phyloP scores from a whole-genome alignment of 768 basidiomycete genomes.

The Leccinum subtestaceum region DNA sequence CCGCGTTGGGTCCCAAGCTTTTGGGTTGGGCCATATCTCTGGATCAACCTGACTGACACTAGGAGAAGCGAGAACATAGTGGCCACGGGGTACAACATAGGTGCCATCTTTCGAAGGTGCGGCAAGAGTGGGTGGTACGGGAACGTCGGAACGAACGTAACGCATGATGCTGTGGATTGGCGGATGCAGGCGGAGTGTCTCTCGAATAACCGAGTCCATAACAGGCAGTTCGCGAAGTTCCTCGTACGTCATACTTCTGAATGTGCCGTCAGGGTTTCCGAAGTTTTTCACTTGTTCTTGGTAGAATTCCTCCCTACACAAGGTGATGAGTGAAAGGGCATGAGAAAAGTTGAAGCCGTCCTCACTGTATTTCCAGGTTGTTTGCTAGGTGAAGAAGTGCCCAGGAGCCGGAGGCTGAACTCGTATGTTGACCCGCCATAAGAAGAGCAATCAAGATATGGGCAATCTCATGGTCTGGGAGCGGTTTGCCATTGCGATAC shows the following conservation, averaged over 20 bases:
- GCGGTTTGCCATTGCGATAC: constrained; percentile 75
- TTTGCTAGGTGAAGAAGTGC: constrained; percentile 81
- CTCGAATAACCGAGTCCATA: constrained; percentile 87
- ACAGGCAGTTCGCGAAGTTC: constrained; percentile 80
- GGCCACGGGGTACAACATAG: constrained; percentile 87
- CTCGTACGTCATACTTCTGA: constrained; percentile 82
- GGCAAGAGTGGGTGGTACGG: constrained; percentile 76
- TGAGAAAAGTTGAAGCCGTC: constrained; percentile 9
- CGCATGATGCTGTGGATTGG: constrained; percentile 97
- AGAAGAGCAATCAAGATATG: constrained; percentile 98
- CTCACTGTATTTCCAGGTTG: constrained; percentile 71
- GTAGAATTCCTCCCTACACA: constrained; percentile 74
- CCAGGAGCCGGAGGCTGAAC: constrained; percentile 92
- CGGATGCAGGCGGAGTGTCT: constrained; percentile 90
- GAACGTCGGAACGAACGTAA: constrained; percentile 81
- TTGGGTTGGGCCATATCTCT: constrained; percentile 69
- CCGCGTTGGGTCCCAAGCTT: constrained; percentile 72
- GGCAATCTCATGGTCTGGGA: constrained; percentile 89
- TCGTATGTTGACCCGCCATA: constrained; percentile 99
- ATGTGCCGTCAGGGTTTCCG: constrained; percentile 71
- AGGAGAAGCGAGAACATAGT: constrained; percentile 88
- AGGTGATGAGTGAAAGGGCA: neutral
- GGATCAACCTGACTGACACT: constrained; percentile 88
- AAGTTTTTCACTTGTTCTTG: constrained; percentile 87
- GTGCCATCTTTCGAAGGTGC: constrained; percentile 69